These are phyloP conservation scores for Acacia crassicarpa DNA, from an alignment of 306 rosid genomes.

Conservation along the genomic window DNA sequence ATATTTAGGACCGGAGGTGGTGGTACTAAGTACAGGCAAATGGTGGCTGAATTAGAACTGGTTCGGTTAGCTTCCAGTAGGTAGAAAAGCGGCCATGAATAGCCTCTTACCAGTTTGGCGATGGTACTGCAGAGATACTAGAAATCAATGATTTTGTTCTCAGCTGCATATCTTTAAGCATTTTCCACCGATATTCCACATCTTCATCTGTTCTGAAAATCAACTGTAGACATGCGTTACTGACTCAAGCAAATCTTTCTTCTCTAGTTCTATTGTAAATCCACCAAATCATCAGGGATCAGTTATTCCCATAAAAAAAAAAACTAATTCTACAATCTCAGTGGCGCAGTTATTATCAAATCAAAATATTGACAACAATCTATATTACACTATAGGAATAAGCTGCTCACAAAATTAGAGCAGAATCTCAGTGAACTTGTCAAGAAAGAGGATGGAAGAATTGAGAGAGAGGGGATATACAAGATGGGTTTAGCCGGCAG, in stretches of 20 bases:
- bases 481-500: slow-evolving; percentile 34
- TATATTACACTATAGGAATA: background rate
- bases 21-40: background rate
- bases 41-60: background rate
- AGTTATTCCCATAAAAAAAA: too few relatives aligned
- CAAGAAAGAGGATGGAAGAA: background rate
- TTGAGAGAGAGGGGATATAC: background rate
- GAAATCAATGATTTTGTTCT: slow-evolving; percentile 31
- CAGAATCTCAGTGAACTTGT: background rate
- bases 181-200: slow-evolving; percentile 36
- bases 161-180: slow-evolving; percentile 33
- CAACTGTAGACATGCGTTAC: slow-evolving; percentile 3
- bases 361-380: background rate
- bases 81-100: background rate
- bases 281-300: background rate
- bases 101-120: slow-evolving; percentile 1
- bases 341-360: background rate
- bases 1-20: too few relatives aligned
- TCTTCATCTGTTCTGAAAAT: slow-evolving; percentile 41
- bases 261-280: background rate
- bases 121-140: slow-evolving; percentile 25
- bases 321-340: background rate
- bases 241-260: background rate
- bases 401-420: background rate
- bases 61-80: background rate